A percentile compares a stretch with the other conserved stretches of the same genome.
These are phyloP conservation scores for Balakata baccata DNA, from an alignment of 345 rosid genomes.

Conservation along the genomic window DNA sequence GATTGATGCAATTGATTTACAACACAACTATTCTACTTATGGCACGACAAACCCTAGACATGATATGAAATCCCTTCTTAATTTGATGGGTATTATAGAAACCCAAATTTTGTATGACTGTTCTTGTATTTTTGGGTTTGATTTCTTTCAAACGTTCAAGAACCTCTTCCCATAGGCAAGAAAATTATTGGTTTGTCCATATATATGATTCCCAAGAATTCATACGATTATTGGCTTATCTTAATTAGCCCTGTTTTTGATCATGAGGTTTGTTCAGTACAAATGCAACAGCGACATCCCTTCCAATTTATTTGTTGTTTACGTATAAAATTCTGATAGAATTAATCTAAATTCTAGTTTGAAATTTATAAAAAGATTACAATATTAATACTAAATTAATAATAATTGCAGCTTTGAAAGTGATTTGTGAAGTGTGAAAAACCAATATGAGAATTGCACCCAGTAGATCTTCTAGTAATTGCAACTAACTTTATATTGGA, in stretches of 20 bases:
- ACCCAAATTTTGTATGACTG: conserved; percentile 8
- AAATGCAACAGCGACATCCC: background rate
- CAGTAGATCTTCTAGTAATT: too few relatives aligned
- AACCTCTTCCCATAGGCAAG: conserved; percentile 4
- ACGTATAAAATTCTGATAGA: background rate
- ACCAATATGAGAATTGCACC: too few relatives aligned
- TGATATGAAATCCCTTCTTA: conserved; percentile 30
- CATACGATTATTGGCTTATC: background rate
- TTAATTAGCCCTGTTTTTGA: background rate
- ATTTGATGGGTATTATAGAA: conserved; percentile 10
- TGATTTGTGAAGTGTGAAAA: too few relatives aligned
- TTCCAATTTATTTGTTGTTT: background rate
- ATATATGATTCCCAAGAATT: background rate
- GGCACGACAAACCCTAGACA: conserved; percentile 33
- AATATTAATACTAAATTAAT: too few relatives aligned
- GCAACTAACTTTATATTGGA: too few relatives aligned
- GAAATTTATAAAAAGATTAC: too few relatives aligned
- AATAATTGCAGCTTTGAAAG: too few relatives aligned
- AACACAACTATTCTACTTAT: background rate
- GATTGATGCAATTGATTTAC: conserved; percentile 25
- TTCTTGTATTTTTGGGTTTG: conserved; percentile 3
- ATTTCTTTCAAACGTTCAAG: background rate
- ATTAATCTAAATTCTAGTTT: background rate
- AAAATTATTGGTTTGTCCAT: conserved; percentile 20
- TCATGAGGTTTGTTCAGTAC: background rate